phyloP scores from a whole-genome alignment of 345 rosid genomes.

The Pelargonium nanum region DNA sequence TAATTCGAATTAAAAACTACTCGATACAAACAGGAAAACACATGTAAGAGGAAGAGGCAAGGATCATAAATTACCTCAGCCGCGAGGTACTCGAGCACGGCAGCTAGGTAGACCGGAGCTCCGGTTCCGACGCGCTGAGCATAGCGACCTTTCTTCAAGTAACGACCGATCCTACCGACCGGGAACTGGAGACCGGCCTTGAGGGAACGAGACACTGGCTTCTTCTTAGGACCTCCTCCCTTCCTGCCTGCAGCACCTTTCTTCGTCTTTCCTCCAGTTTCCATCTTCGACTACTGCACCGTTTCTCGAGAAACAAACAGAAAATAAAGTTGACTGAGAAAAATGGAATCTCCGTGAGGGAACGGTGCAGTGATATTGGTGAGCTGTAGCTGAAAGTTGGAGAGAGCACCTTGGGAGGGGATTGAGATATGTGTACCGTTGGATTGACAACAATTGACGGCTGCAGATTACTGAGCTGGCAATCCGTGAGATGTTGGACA shows the following conservation, averaged over 20 bases:
- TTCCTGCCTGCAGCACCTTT: slow-evolving; percentile 34
- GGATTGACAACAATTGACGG: slow-evolving; percentile 10
- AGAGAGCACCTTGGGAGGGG: slow-evolving; percentile 6
- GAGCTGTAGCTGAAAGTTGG: neutral
- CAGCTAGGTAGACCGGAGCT: slow-evolving; percentile 34
- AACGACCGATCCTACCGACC: slow-evolving; percentile 28
- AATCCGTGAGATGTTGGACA: slow-evolving; percentile 12
- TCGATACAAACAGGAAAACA: neutral
- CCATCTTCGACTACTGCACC: slow-evolving; percentile 10
- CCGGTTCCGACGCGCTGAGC: slow-evolving; percentile 29
- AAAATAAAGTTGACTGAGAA: neutral
- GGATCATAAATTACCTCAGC: slow-evolving; percentile 19
- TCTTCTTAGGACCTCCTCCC: slow-evolving; percentile 38
- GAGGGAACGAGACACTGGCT: slow-evolving; percentile 23
- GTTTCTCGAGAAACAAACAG: slow-evolving; percentile 5
- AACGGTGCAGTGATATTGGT: neutral
- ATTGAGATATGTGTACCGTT: slow-evolving; percentile 7
- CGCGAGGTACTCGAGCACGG: slow-evolving; percentile 35
- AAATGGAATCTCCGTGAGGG: neutral
- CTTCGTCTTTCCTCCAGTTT: slow-evolving; percentile 20
- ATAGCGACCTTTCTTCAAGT: slow-evolving; percentile 33
- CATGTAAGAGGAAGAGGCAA: neutral
- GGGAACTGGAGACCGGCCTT: slow-evolving; percentile 36
- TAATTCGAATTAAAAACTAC: neutral
- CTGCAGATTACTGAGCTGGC: slow-evolving; percentile 3